Base-by-base conservation (phyloP, 495 filamentous ascomycete species). In the Penicillium parvum region DNA sequence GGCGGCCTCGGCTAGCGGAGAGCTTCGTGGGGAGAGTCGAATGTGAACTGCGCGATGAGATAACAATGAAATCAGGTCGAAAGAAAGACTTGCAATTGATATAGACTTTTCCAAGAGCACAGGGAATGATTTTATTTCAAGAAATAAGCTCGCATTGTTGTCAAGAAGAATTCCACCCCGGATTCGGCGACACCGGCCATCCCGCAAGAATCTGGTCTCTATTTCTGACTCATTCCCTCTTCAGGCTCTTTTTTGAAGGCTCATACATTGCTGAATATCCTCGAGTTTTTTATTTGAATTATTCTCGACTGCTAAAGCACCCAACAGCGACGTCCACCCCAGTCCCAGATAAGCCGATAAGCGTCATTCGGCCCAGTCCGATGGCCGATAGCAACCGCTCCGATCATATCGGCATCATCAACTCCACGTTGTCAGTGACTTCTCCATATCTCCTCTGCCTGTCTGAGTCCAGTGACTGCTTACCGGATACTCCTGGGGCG, bases 1-100 rank as follows among this genome's bases (percentile, higher is more conserved):
- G 40, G 33, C 56, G 55, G 63, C 65, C 65, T 68, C 65, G 65
- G 65, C 55, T 68, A 68, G 60, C 53, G 12, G 22, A 39, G 9
- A 11, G 14, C 18, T 14, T n/a, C 12, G 20, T n/a, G n/a, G n/a
- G n/a, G n/a, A n/a, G n/a, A n/a, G n/a, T 17, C 20, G 19, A 33
- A 30, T 10, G 40, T 43, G 30, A 32, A 27, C 38, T 41, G 35
- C 35, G 11, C 19, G 33, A 36, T n/a, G n/a, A n/a, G n/a, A 30
- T 15, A 5, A 30, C 28, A 14, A 25, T 37, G n/a, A 33, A 10
- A 4, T 12, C 32, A 17, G 30, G 8, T 33, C 8, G 16, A 17
- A 10, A 10, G 29, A 6, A n/a, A 32, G 4, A 32, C 16, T 19
- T 9, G 2, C 7, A 7, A 19, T 23, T n/a, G 22, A 12, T 6